These are phyloP conservation scores for Fusarium luffae DNA, from an alignment of 2,329 filamentous ascomycete species.

Conservation along the genomic window DNA sequence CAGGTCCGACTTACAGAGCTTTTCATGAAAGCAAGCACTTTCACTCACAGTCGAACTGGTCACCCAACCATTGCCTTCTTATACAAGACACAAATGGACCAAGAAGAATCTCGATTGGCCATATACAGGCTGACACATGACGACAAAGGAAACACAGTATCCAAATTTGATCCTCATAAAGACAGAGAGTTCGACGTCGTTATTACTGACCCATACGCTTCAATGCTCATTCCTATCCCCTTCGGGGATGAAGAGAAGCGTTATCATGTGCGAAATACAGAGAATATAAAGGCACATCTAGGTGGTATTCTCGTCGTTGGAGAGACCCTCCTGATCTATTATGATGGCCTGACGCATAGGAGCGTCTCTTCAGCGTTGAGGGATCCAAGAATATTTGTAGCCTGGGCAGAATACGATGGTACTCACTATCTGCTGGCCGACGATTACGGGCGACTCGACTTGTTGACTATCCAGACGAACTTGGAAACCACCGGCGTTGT, in stretches of 20 bases:
- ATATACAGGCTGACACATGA: conserved; percentile 69
- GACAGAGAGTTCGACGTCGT: conserved; percentile 66
- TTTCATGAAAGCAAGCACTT: conserved; percentile 68
- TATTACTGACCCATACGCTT: conserved; percentile 66
- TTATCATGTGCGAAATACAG: conserved; percentile 68
- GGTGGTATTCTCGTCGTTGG: conserved; percentile 81
- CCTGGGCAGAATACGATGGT: conserved; percentile 87
- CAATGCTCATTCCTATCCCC: conserved; percentile 71
- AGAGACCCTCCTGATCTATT: conserved; percentile 85
- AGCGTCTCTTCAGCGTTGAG: conserved; percentile 72
- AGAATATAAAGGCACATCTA: conserved; percentile 65
- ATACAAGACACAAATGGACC: conserved; percentile 65
- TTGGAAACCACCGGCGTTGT: conserved; percentile 72
- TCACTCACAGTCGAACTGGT: conserved; percentile 68
- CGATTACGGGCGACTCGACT: conserved; percentile 86
- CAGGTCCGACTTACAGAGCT: conserved; percentile 69
- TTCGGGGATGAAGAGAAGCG: conserved; percentile 66
- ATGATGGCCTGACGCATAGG: conserved; percentile 79
- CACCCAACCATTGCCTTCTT: conserved; percentile 69
- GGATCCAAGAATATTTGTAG: conserved; percentile 87
- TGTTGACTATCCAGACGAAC: conserved; percentile 80
- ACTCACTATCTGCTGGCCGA: conserved; percentile 89
- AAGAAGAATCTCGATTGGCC: conserved; percentile 65
- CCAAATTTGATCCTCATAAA: conserved; percentile 65
- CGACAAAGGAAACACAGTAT: conserved; percentile 65